Evolutionary conservation across 2,329 filamentous ascomycete species (phyloP), one percentile per base, ranked within the genome.

Genomic region (Chalara sp.): DNA sequence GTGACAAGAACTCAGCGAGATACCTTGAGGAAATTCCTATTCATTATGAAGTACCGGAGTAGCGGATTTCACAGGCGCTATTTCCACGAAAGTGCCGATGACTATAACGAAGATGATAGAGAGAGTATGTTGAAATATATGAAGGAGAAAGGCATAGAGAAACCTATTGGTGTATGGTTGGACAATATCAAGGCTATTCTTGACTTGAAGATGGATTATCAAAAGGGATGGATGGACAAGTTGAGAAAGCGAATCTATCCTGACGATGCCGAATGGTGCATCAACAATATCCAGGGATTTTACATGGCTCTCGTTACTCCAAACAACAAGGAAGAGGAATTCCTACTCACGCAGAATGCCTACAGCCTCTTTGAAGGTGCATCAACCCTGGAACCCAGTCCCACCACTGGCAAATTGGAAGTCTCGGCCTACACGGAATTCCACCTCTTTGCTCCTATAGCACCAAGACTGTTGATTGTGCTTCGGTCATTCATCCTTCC

Each of bases 11-110:
- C 43, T 0, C 62, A 72, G 8, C 56, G 61, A 42, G 63, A 74
- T 52, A 48, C 62, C 1, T 41, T 75, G 11, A 68, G 72, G 42
- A 74, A 73, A 49, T 74, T 74, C 48, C 60, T 72, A 3, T 75
- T 74, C 53, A 57, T 76, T 3, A 66, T 74, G 59, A 72, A 70
- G 51, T 75, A 74, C 44, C 68, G 72, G 28, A 59, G 62, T 6
- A 58, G 55, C 1, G 48, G 40, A 5, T 69, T 71, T 42, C 62
- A 67, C 48, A 49, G 50, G 10, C 64, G 69, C 1, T 74, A 67
- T 59, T 59, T 67, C 35, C 62, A 68, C 46, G 59, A 68, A 3
- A 60, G 47, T 1, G 32, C 57, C 0, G 64, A 68, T 2, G 59
- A 57, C 1, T 76, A 75, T 54, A 32, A 56, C 32, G 49, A 52